phyloP scores from a whole-genome alignment of 176 grass and related monocot genomes.

The Zea mays region DNA sequence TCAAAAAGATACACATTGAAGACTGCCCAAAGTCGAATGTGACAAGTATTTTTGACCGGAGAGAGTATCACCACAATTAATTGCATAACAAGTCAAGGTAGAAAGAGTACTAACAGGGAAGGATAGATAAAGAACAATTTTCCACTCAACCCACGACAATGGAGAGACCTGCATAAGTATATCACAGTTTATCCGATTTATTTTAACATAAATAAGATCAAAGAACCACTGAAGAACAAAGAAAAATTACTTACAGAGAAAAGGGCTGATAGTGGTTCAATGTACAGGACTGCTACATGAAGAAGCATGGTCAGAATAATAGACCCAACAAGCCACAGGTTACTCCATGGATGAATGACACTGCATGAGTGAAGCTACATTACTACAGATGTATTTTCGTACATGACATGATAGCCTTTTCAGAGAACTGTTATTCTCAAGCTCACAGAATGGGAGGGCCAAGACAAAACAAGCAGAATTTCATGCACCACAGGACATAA shows the following conservation, averaged over 20 bases:
- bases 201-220: constrained; percentile 14
- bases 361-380: constrained; percentile 46
- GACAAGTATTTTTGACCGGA: neutral
- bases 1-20: neutral
- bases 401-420: constrained; percentile 12
- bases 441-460: neutral
- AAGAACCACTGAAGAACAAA: constrained; percentile 8
- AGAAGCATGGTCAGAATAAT: constrained; percentile 93
- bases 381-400: constrained; percentile 27
- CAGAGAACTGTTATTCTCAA: constrained; percentile 8
- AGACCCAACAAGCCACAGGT: constrained; percentile 89
- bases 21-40: neutral
- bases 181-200: constrained; percentile 17
- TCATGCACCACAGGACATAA: constrained; percentile 1
- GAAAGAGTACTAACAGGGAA: constrained; percentile 79
- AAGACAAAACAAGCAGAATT: constrained; percentile 23
- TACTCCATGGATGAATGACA: constrained; percentile 93
- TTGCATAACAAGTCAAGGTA: constrained; percentile 18
- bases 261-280: constrained; percentile 82
- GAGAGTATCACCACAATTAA: constrained; percentile 12
- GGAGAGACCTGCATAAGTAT: constrained; percentile 77
- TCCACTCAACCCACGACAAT: constrained; percentile 89
- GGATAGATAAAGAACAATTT: constrained; percentile 86
- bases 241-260: constrained; percentile 74
- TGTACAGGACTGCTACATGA: constrained; percentile 78